phyloP scores from a whole-genome alignment of 768 basidiomycete genomes.

The Mycena capillaripes region DNA sequence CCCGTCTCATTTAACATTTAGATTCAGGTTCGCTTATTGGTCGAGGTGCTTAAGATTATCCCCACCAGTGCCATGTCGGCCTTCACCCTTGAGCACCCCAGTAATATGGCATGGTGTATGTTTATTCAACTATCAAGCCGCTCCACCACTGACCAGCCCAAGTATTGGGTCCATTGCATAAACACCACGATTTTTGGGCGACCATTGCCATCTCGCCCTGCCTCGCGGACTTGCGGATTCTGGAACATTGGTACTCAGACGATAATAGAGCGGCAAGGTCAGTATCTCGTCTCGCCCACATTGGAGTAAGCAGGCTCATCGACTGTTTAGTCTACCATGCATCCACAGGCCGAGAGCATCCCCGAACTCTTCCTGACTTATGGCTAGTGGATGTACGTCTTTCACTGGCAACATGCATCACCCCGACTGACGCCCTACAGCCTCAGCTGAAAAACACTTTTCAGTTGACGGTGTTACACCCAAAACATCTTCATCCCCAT shows the following conservation, averaged over 20 bases:
- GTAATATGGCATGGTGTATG: constrained; percentile 5
- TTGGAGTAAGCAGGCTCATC: background rate
- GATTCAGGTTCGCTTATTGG: background rate
- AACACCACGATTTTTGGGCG: background rate
- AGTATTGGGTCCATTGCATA: background rate
- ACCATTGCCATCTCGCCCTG: background rate
- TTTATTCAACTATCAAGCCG: background rate
- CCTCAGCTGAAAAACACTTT: background rate
- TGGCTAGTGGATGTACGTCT: background rate
- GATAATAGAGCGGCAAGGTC: background rate
- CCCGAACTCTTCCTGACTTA: background rate
- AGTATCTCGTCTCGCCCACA: background rate
- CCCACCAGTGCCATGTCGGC: background rate
- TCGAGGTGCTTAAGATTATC: background rate
- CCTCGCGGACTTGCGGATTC: background rate
- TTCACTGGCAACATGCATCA: background rate
- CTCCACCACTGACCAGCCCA: background rate
- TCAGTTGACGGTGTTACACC: background rate
- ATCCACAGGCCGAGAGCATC: background rate
- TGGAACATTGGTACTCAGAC: background rate
- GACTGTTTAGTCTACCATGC: background rate
- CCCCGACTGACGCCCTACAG: background rate
- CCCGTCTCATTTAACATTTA: background rate
- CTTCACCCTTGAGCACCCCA: background rate
- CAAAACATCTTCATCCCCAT: background rate